Evolutionary conservation across 345 rosid species (phyloP), one percentile per base, ranked within the genome.

Genomic region (Stellera chamaejasme): DNA sequence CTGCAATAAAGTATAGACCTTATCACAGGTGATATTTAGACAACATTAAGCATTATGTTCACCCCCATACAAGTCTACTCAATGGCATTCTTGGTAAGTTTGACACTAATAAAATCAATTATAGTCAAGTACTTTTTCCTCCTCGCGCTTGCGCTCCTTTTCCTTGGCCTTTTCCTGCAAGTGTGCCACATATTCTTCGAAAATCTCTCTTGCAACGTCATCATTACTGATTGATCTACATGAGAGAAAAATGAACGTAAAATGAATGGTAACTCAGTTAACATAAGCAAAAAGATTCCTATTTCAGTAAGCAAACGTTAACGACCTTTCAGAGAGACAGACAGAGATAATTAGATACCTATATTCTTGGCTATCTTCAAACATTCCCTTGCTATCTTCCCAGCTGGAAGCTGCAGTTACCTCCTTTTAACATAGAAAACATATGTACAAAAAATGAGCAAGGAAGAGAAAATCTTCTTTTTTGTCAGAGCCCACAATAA

Each of bases 61-160:
- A 32, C 39, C 39, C 39, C 5, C 9, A 5, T 32, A 32, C 39
- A 5, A 32, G 39, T 32, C 39, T 32, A 32, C 9, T 32, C 39
- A 4, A 32, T 32, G 39, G 7, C 9, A 32, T 3, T 32, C 39
- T 32, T 32, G 39, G 39, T 32, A 42, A 60, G 45, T 25, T 41
- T 16, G 45, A 66, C 15, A 46, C 25, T 47, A 23, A 19, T 19
- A 0, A 6, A 43, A 36, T 14, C 13, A 25, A 53, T 52, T 27
- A 19, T 19, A 45, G n/a, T 32, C 13, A 26, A 27, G 32, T 65
- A 90, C 96, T 96, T 93, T 93, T 61, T 90, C 99, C 67, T 93
- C 97, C 70, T 87, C 95, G n/a, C 95, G 86, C 60, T 77, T 90
- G 41, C 92, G 89, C 59, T 87, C 99, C 72, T 90, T 93, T 60